Base-by-base conservation (phyloP, 805 yeast genomes). In the Yamadazyma phyllophila region DNA sequence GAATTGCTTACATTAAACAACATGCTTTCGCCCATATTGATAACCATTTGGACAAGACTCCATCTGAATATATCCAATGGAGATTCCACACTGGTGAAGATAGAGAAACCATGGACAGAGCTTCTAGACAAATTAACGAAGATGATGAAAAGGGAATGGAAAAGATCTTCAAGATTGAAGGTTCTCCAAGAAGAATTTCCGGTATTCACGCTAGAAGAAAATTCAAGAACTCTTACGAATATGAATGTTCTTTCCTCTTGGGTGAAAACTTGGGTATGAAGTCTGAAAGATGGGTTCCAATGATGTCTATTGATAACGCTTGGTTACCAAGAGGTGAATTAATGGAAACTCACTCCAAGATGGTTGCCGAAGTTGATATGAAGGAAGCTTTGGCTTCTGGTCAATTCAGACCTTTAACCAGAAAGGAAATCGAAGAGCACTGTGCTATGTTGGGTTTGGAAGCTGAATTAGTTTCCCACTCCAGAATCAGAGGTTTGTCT, bases 21-120 rank as follows among this genome's bases (percentile, higher is more conserved):
- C 99, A 95, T 76, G 99, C 99, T 75, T 94, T 94, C 71, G 98
- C 98, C 58, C 99, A 94, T 77, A 92, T 94, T 68, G 99, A 95
- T 77, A 83, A 87, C 71, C 99, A 94, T 74, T 83, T 92, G 74
- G 99, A 94, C 84, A 88, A 87, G 84, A 94, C 99, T 69, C 99
- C 99, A 71, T 90, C 97, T 67, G 99, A 94, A 82, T 94, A 94
- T 82, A 94, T 94, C 65, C 99, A 94, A 82, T 94, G 99, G 99
- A 94, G 99, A 86, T 94, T 92, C 97, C 99, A 94, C 82, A 94
- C 99, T 71, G 99, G 99, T 91, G 99, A 94, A 82, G 99, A 94
- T 78, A 90, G 99, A 82, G 99, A 94, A 83, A 94, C 99, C 78
- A 94, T 94, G 99, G 99, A 94, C 83, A 88, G 98, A 82, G 99